Conservation (phyloP, 78 protist genomes). For the Speleostelium caveatum region DNA sequence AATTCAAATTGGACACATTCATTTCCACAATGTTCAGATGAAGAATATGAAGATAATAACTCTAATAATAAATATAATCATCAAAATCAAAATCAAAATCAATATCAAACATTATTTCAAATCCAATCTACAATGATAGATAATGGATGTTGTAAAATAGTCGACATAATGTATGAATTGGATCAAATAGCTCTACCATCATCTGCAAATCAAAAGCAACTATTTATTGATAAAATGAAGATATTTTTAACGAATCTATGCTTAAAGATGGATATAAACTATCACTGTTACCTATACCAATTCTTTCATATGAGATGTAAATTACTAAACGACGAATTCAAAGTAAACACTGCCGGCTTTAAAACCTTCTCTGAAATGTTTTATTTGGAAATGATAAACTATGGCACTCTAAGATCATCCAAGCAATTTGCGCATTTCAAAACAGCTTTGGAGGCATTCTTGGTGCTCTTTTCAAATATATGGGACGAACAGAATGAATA, state of each 20-base stretch:
- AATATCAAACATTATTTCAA: not conserved
- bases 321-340: not conserved
- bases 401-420: conserved; percentile 17
- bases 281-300: not conserved
- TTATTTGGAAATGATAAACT: conserved; percentile 34
- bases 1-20: too few relatives aligned
- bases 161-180: conserved; percentile 24
- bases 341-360: not conserved
- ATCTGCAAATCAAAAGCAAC: conserved; percentile 30
- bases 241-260: conserved; percentile 24
- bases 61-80: too few relatives aligned
- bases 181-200: conserved; percentile 1
- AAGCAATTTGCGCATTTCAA: conserved; percentile 30
- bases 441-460: conserved; percentile 13
- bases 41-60: too few relatives aligned
- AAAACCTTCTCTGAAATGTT: conserved; percentile 22
- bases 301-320: not conserved
- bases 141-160: not conserved
- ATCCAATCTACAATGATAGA: conserved; percentile 8
- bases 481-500: conserved; percentile 61
- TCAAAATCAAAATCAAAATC: not conserved
- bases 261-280: not conserved
- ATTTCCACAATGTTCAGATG: too few relatives aligned
- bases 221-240: conserved; percentile 39
- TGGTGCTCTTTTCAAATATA: conserved; percentile 1